Conservation (phyloP, 371 early-diverging fungal species). For the Zopfochytrium polystomum region DNA sequence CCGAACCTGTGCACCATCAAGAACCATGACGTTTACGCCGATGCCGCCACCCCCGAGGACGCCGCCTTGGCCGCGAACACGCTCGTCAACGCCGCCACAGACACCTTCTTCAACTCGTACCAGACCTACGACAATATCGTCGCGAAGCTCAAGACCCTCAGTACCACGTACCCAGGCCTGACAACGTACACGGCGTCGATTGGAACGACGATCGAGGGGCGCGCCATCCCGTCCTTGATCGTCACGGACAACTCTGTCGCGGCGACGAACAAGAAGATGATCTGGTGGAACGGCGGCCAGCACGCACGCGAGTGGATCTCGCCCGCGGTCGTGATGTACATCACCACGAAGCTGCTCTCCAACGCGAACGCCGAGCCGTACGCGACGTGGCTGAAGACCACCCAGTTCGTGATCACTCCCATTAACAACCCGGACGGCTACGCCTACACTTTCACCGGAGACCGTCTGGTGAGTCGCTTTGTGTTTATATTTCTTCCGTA, state of each 20-base stretch:
- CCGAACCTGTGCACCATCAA: neutral
- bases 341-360: slow-evolving; percentile 24
- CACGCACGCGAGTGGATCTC: slow-evolving; percentile 45
- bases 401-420: slow-evolving; percentile 37
- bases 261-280: slow-evolving; percentile 4
- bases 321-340: slow-evolving; percentile 25
- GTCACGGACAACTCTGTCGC: slow-evolving; percentile 17
- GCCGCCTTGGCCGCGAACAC: neutral
- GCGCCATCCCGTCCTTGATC: slow-evolving; percentile 13
- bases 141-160: slow-evolving; percentile 3
- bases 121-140: slow-evolving; percentile 14
- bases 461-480: slow-evolving; percentile 31
- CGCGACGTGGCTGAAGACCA: slow-evolving; percentile 10
- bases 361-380: slow-evolving; percentile 5
- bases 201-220: neutral
- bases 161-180: neutral
- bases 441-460: slow-evolving; percentile 29
- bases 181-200: neutral
- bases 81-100: neutral
- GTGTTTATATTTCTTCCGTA: slow-evolving; percentile 17
- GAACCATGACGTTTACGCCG: neutral
- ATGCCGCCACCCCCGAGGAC: neutral
- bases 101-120: slow-evolving; percentile 17
- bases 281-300: slow-evolving; percentile 28
- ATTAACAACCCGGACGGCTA: slow-evolving; percentile 42